A percentile compares a stretch with the other conserved stretches of the same genome.
phyloP scores from a whole-genome alignment of 2,329 filamentous ascomycete genomes.

The Beauveria caledonica region DNA sequence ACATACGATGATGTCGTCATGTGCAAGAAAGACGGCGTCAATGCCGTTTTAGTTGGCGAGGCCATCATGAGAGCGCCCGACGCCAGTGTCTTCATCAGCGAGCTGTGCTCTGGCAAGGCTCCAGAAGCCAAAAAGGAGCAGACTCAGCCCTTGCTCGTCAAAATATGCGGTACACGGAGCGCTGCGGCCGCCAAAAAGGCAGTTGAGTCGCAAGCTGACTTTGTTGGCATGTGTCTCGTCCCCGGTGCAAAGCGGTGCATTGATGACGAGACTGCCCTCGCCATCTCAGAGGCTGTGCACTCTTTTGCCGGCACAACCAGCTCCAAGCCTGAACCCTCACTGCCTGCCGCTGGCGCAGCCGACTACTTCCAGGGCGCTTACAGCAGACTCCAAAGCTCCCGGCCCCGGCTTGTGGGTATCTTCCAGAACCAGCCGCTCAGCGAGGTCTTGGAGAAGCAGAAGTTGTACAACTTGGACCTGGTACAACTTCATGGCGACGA shows the following conservation, averaged over 20 bases:
- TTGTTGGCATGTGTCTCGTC: conserved; percentile 89
- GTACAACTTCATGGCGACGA: conserved; percentile 92
- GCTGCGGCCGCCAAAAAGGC: conserved; percentile 73
- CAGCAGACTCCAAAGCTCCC: conserved; percentile 40
- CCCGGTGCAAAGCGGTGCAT: conserved; percentile 74
- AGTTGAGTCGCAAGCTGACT: conserved; percentile 78
- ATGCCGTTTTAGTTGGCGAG: conserved; percentile 89
- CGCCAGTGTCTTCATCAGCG: conserved; percentile 71
- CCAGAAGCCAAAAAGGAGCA: conserved; percentile 26
- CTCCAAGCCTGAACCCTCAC: conserved; percentile 21
- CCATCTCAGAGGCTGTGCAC: conserved; percentile 75
- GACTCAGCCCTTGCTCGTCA: conserved; percentile 58
- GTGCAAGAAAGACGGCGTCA: conserved; percentile 82
- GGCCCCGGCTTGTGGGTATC: conserved; percentile 81
- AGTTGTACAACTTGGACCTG: conserved; percentile 69
- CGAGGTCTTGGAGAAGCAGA: conserved; percentile 73
- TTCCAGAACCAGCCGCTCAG: conserved; percentile 85
- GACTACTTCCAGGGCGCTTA: conserved; percentile 65
- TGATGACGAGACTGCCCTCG: conserved; percentile 64
- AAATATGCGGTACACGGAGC: conserved; percentile 89
- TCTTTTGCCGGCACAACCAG: conserved; percentile 45
- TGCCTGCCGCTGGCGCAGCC: conserved; percentile 30
- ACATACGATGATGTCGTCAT: conserved; percentile 79
- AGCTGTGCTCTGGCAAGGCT: conserved; percentile 61
- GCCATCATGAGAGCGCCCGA: conserved; percentile 88